Percentiles rank a stretch among this genome's conserved stretches.
phyloP scores from a whole-genome alignment of 2,329 filamentous ascomycete species.

The Basipetospora chlamydospora region DNA sequence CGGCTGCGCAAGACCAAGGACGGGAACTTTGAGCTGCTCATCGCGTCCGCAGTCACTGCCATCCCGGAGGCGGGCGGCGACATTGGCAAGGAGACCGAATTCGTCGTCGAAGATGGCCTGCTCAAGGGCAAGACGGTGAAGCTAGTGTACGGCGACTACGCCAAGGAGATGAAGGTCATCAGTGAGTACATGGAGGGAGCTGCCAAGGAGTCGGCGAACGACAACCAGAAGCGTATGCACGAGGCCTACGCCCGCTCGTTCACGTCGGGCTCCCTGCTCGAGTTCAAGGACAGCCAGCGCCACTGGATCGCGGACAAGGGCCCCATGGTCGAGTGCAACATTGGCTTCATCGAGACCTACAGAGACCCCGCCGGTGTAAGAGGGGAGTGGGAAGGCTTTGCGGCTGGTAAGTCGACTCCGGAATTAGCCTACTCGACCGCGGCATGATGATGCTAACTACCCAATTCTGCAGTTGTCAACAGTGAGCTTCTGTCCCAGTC shows the following conservation, averaged over 20 bases:
- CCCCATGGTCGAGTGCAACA: conserved; percentile 64
- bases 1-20: conserved; percentile 52
- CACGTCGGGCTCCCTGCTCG: conserved; percentile 55
- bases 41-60: conserved; percentile 50
- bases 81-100: conserved; percentile 49
- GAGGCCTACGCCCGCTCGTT: conserved; percentile 63
- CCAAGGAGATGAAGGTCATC: conserved; percentile 56
- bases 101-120: conserved; percentile 41
- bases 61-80: conserved; percentile 52
- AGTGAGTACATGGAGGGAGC: conserved; percentile 54
- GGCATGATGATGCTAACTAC: background rate
- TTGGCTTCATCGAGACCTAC: conserved; percentile 79
- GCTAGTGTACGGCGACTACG: conserved; percentile 62
- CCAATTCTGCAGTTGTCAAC: conserved; percentile 47
- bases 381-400: conserved; percentile 78
- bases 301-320: conserved; percentile 75
- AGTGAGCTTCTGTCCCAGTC: conserved; percentile 17
- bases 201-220: conserved; percentile 54
- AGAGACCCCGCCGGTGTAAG: conserved; percentile 68
- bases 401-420: conserved; percentile 31
- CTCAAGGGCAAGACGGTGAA: conserved; percentile 54
- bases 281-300: conserved; percentile 68
- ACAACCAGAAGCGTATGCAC: conserved; percentile 61
- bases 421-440: background rate
- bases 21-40: conserved; percentile 56